A percentile compares a stretch with the other conserved stretches of the same genome.
phyloP scores from a whole-genome alignment of 495 filamentous ascomycete species.

The Penicillium fimorum region DNA sequence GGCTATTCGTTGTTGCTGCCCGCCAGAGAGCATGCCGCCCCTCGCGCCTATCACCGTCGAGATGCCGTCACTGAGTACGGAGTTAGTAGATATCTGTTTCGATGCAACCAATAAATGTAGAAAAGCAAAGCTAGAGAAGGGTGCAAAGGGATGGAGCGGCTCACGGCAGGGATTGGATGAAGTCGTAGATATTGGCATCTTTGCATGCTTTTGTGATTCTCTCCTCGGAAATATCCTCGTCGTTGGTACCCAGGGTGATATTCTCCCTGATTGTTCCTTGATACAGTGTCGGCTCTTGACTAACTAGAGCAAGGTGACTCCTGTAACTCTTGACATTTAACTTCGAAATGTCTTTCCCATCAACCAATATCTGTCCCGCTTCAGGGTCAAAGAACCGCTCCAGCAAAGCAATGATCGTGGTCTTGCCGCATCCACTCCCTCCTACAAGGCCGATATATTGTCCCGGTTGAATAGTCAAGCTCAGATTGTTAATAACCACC shows the following conservation, averaged over 20 bases:
- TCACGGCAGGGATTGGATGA: constrained; percentile 65
- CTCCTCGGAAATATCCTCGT: constrained; percentile 61
- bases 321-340: constrained; percentile 74
- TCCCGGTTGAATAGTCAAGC: constrained; percentile 64
- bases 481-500: constrained; percentile 67
- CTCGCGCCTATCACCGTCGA: constrained; percentile 69
- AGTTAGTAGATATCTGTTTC: background rate
- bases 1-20: constrained; percentile 78
- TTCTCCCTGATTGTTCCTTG: constrained; percentile 80
- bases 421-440: constrained; percentile 76
- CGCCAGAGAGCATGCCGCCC: constrained; percentile 71
- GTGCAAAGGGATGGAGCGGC: background rate
- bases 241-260: constrained; percentile 63
- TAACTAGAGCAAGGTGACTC: constrained; percentile 69
- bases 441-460: constrained; percentile 79
- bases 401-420: constrained; percentile 71
- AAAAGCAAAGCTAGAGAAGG: constrained; percentile 26
- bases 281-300: constrained; percentile 82
- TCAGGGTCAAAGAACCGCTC: constrained; percentile 80
- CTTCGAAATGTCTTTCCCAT: constrained; percentile 65
- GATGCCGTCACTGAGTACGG: constrained; percentile 57
- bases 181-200: constrained; percentile 86
- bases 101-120: background rate
- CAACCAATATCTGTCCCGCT: constrained; percentile 62
- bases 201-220: constrained; percentile 68